These are phyloP conservation scores for Rhododendron vialii DNA, from an alignment of 148 eudicot species.

Conservation along the genomic window DNA sequence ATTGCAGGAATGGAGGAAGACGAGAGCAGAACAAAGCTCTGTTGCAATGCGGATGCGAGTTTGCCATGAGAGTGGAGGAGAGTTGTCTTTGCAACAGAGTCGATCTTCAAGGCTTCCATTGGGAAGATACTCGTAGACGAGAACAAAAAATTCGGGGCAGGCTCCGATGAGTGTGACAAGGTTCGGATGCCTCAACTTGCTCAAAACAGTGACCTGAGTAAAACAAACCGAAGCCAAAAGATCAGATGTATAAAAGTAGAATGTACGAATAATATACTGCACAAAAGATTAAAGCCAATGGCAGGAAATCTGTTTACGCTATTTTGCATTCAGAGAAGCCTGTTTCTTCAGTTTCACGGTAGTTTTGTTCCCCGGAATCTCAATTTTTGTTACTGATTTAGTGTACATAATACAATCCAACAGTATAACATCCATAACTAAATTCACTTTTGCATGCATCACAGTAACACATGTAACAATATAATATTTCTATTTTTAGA, in stretches of 20 bases:
- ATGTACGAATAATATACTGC: not conserved
- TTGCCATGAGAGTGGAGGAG: slow-evolving; percentile 81
- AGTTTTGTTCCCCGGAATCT: not conserved
- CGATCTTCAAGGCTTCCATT: slow-evolving; percentile 96
- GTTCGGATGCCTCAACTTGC: slow-evolving; percentile 83
- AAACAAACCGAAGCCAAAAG: slow-evolving; percentile 7
- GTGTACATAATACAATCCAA: not conserved
- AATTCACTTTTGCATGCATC: not conserved
- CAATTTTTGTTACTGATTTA: not conserved
- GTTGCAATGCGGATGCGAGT: slow-evolving; percentile 72
- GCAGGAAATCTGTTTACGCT: not conserved
- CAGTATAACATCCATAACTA: not conserved
- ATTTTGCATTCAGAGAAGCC: not conserved
- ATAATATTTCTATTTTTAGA: not conserved
- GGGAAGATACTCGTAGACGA: slow-evolving; percentile 75
- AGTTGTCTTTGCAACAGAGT: slow-evolving; percentile 62
- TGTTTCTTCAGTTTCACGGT: not conserved
- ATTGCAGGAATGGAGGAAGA: slow-evolving; percentile 67
- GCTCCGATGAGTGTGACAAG: slow-evolving; percentile 77
- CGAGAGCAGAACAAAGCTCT: slow-evolving; percentile 76
- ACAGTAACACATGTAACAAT: not conserved
- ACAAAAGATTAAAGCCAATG: not conserved
- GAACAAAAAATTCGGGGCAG: slow-evolving; percentile 65
- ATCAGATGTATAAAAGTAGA: not conserved
- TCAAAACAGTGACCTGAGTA: slow-evolving; percentile 67